Evolutionary conservation across 306 rosid genomes (phyloP).

Genomic region (Hippophae tibetana): DNA sequence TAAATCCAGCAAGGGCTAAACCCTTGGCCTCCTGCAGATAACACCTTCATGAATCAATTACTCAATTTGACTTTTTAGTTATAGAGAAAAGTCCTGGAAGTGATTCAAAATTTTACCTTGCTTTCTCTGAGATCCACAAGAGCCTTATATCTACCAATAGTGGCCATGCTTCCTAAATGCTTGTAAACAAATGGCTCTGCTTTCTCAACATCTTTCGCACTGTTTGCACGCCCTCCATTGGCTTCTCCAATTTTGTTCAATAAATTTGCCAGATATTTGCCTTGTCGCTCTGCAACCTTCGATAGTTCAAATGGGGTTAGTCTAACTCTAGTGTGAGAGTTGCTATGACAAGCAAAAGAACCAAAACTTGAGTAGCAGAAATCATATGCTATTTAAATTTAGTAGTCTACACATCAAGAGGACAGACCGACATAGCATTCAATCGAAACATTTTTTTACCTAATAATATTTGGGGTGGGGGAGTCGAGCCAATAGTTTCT

Average conservation of each 20-base stretch:
- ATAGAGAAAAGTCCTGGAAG: not conserved
- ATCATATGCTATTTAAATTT: too few relatives aligned
- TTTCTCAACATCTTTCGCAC: slow-evolving; percentile 36
- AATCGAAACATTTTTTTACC: too few relatives aligned
- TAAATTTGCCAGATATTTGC: slow-evolving; percentile 57
- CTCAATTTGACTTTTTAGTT: slow-evolving; percentile 3
- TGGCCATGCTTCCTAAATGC: slow-evolving; percentile 98
- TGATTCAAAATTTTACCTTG: slow-evolving; percentile 51
- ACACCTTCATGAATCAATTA: slow-evolving; percentile 8
- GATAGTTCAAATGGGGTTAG: slow-evolving; percentile 12
- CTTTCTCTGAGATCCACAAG: slow-evolving; percentile 92
- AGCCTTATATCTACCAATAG: slow-evolving; percentile 84
- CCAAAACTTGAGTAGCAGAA: too few relatives aligned
- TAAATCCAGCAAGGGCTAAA: slow-evolving; percentile 65
- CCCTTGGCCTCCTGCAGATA: slow-evolving; percentile 63
- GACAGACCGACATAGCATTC: too few relatives aligned
- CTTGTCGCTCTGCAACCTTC: slow-evolving; percentile 97
- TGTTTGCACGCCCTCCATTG: slow-evolving; percentile 61
- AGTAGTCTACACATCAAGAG: too few relatives aligned
- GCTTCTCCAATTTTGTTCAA: slow-evolving; percentile 62
- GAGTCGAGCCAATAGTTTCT: too few relatives aligned
- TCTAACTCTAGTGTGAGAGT: slow-evolving; percentile 3
- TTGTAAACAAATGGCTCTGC: slow-evolving; percentile 75
- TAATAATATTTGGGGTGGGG: too few relatives aligned
- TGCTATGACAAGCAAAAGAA: too few relatives aligned